These are phyloP conservation scores for Dichotomopilus funicola DNA, from an alignment of 2,329 filamentous ascomycete species.

Conservation along the genomic window DNA sequence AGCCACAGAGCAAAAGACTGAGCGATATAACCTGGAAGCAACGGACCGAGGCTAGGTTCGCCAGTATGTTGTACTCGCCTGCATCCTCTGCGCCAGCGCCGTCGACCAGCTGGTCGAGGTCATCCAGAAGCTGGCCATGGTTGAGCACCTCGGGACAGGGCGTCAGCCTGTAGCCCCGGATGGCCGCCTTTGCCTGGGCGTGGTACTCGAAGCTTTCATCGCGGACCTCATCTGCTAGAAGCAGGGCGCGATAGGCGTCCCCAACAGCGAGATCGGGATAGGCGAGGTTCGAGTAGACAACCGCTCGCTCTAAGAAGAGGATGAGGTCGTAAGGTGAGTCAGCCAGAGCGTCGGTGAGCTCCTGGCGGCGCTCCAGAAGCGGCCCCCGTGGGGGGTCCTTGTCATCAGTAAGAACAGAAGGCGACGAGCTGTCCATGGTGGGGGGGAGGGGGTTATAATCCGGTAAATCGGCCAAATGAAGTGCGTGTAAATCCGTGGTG, in stretches of 20 bases:
- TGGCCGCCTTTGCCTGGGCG: conserved; percentile 53
- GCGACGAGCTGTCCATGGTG: conserved; percentile 25
- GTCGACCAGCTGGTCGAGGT: conserved; percentile 29
- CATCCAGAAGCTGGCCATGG: conserved; percentile 36
- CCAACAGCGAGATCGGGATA: conserved; percentile 87
- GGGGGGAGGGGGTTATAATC: neutral
- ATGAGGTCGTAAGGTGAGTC: conserved; percentile 54
- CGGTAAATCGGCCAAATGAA: neutral
- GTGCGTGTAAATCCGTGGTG: neutral
- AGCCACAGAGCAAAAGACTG: conserved; percentile 57
- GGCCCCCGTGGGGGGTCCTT: conserved; percentile 34
- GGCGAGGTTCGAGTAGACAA: conserved; percentile 63
- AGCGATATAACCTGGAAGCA: conserved; percentile 54
- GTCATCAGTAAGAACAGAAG: conserved; percentile 27
- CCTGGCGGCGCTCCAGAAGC: conserved; percentile 48
- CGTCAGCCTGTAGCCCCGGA: conserved; percentile 35
- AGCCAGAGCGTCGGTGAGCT: conserved; percentile 49
- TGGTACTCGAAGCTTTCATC: conserved; percentile 81
- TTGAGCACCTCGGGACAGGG: conserved; percentile 41
- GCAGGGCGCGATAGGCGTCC: conserved; percentile 84
- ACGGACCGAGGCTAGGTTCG: conserved; percentile 45
- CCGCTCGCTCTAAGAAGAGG: conserved; percentile 62
- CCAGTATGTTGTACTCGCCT: conserved; percentile 35
- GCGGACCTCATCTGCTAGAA: conserved; percentile 72
- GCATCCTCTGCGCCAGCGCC: conserved; percentile 31